These are phyloP conservation scores for Vaccinium vitisidaea DNA, from an alignment of 148 eudicot species.

Conservation along the genomic window DNA sequence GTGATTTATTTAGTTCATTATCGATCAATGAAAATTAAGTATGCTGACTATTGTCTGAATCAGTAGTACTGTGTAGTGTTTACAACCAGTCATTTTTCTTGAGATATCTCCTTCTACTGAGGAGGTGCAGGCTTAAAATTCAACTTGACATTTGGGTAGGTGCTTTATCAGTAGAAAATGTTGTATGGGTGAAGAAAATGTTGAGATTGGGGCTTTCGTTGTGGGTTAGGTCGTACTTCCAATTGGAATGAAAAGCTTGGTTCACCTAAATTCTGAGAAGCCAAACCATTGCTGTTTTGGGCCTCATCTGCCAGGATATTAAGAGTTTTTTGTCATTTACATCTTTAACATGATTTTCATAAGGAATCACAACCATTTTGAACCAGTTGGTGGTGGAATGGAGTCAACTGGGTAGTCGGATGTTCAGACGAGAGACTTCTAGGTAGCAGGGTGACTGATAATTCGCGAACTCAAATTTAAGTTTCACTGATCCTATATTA, in stretches of 20 bases:
- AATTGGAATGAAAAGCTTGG: background rate
- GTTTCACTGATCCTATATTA: background rate
- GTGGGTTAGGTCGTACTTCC: background rate
- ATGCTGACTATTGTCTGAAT: background rate
- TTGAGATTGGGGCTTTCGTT: background rate
- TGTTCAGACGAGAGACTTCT: background rate
- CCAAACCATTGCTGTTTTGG: background rate
- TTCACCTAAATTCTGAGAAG: background rate
- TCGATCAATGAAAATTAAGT: background rate
- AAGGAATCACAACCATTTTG: background rate
- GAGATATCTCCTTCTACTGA: slow-evolving; percentile 2
- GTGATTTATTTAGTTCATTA: background rate
- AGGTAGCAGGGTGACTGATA: background rate
- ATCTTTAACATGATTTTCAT: slow-evolving; percentile 2
- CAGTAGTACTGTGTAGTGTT: background rate
- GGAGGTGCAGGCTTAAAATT: background rate
- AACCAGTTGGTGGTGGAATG: background rate
- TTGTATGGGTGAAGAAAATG: background rate
- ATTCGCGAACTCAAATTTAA: background rate
- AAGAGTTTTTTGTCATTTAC: background rate
- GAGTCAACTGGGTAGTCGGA: background rate
- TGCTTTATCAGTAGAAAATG: background rate
- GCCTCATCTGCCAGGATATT: background rate
- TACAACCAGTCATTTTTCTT: background rate
- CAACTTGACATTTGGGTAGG: background rate